phyloP scores from a whole-genome alignment of 345 rosid species.

The Kandelia obovata region DNA sequence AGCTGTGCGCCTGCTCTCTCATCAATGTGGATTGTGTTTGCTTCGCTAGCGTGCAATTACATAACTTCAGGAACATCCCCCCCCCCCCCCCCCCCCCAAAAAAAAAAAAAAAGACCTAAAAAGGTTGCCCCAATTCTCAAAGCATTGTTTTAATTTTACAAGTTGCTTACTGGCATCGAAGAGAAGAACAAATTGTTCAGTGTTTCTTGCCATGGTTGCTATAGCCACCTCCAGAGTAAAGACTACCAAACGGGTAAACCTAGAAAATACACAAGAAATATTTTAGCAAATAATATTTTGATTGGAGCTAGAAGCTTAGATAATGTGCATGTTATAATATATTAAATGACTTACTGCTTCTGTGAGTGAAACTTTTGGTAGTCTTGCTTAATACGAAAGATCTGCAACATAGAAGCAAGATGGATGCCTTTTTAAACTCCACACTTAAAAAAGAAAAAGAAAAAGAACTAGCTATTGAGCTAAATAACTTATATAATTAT shows the following conservation, averaged over 20 bases:
- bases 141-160: background rate
- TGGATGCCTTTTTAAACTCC: background rate
- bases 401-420: constrained; percentile 32
- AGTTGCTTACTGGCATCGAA: constrained; percentile 78
- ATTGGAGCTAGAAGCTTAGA: too few relatives aligned
- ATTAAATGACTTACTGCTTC: constrained; percentile 54
- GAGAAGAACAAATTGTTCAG: constrained; percentile 75
- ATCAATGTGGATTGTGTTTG: constrained; percentile 9
- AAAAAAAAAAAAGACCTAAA: background rate
- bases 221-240: constrained; percentile 89
- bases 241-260: constrained; percentile 77
- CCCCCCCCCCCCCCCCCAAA: too few relatives aligned
- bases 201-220: constrained; percentile 70
- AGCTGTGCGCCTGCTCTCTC: background rate
- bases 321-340: too few relatives aligned
- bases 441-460: background rate
- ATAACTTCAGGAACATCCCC: background rate
- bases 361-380: constrained; percentile 77
- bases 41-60: constrained; percentile 31
- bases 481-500: background rate
- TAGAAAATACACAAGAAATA: constrained; percentile 8
- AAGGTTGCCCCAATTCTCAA: constrained; percentile 11
- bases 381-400: constrained; percentile 82
- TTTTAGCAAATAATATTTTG: too few relatives aligned
- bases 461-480: background rate